Evolutionary conservation across 2,329 filamentous ascomycete genomes (phyloP), one percentile per base, ranked within the genome.

Genomic region (Paecilomyces formosus): DNA sequence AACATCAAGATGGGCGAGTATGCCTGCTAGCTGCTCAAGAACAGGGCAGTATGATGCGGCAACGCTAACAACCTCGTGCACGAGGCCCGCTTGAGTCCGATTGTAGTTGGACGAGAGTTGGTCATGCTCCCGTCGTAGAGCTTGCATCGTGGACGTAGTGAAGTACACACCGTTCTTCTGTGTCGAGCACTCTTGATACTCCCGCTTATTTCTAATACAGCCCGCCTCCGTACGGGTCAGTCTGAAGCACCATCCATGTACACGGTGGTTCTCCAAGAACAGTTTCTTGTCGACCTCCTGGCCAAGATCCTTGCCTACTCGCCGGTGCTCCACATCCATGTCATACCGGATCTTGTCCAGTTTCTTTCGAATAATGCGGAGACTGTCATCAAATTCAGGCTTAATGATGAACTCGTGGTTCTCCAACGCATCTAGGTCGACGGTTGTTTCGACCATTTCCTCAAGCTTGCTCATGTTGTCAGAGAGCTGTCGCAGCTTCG

Each of bases 91-190:
- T 76, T 99, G 95, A 0, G 92, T 97, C 57, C 92, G 87, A 75
- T 96, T 96, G 79, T 99, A 99, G 70, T 91, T 96, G 61, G 92
- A 88, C 0, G 91, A 95, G 0, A 97, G 82, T 73, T 97, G 92
- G 69, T 99, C 93, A 65, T 96, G 92, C 68, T 99, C 93, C 56
- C 93, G 85, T 31, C 94, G 88, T 67, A 92, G 84, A 26, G 86
- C 82, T 69, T 92, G 88, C 66, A 99, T 81, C 31, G 83, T 86
- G 57, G 85, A 86, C 3, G 94, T 99, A 1, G 94, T 97, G 74
- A 99, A 99, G 78, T 94, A 99, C 57, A 97, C 94, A 51, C 94
- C 94, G 72, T 97, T 99, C 82, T 99, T 99, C 76, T 97, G 94
- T 0, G 95, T 99, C 0, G 92, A 96, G 72, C 92, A 96, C 74